phyloP scores from a whole-genome alignment of 805 yeast species.

The Wickerhamomyces subpelliculosus region DNA sequence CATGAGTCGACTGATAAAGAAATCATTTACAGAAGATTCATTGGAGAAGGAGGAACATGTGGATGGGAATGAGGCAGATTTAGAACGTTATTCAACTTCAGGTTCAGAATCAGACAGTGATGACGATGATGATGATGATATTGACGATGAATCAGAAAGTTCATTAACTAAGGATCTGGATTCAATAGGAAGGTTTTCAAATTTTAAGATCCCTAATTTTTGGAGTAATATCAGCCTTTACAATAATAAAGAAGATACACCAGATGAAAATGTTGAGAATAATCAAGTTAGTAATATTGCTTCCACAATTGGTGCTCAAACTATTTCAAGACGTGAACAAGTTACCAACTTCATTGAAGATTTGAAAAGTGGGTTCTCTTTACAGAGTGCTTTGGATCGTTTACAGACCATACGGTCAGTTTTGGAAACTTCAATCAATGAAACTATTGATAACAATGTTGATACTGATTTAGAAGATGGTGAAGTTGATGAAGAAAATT shows the following conservation, averaged over 20 bases:
- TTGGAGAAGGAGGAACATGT: background rate
- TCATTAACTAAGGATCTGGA: constrained; percentile 44
- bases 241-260: background rate
- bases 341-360: constrained; percentile 27
- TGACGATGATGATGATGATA: constrained; percentile 23
- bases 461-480: constrained; percentile 34
- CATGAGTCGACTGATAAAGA: too few species aligned
- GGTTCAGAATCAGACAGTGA: constrained; percentile 3
- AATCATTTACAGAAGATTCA: too few species aligned
- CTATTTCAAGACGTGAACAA: constrained; percentile 22
- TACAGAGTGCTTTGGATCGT: constrained; percentile 45
- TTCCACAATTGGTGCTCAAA: too few species aligned
- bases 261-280: background rate
- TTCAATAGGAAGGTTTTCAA: constrained; percentile 37
- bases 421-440: constrained; percentile 23
- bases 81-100: background rate
- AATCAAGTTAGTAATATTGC: too few species aligned
- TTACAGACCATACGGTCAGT: constrained; percentile 33
- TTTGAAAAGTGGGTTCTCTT: constrained; percentile 37
- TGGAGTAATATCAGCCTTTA: constrained; percentile 8
- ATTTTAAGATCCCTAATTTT: constrained; percentile 16
- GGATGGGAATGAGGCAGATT: background rate
- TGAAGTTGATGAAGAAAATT: constrained; percentile 18
- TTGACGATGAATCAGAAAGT: too few species aligned
- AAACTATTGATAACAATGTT: constrained; percentile 24